These are phyloP conservation scores for Cladosporium sp. DNA, from an alignment of 2,329 filamentous ascomycete genomes.

Conservation along the genomic window DNA sequence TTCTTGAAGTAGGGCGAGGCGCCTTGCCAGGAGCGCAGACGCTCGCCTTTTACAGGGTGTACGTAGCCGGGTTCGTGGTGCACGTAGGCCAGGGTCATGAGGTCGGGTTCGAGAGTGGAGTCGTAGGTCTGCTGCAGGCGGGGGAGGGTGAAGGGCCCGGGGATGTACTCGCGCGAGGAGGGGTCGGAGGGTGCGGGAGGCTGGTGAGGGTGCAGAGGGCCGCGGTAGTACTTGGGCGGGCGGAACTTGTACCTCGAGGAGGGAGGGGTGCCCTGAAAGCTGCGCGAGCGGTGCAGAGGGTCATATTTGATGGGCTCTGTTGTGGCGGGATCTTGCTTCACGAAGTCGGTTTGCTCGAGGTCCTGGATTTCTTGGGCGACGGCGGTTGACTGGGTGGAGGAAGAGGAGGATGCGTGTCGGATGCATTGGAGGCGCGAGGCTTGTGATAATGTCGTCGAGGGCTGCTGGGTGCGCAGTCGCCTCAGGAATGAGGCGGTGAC, in stretches of 20 bases:
- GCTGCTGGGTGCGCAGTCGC: slow-evolving; percentile 21
- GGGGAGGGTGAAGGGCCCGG: slow-evolving; percentile 85
- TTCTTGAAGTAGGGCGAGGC: slow-evolving; percentile 94
- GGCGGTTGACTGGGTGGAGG: no score
- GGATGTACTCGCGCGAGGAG: slow-evolving; percentile 79
- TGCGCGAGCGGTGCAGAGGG: slow-evolving; percentile 35
- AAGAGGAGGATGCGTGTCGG: slow-evolving; percentile 26
- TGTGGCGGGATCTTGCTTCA: slow-evolving; percentile 25
- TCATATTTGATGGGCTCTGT: slow-evolving; percentile 14
- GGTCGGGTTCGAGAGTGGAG: slow-evolving; percentile 77
- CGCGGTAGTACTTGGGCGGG: slow-evolving; percentile 90
- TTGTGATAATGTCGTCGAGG: slow-evolving; percentile 16
- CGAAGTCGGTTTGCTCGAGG: slow-evolving; percentile 46
- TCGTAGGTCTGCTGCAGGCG: slow-evolving; percentile 88
- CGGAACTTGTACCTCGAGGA: slow-evolving; percentile 80
- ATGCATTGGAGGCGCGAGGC: slow-evolving; percentile 26
- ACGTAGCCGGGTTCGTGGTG: slow-evolving; percentile 77
- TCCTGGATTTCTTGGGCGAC: slow-evolving; percentile 28
- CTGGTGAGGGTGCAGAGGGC: slow-evolving; percentile 88
- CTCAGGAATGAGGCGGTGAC: slow-evolving; percentile 28
- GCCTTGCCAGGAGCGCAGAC: slow-evolving; percentile 81
- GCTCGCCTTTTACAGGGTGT: slow-evolving; percentile 54
- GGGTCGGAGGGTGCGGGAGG: slow-evolving; percentile 83
- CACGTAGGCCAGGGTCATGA: slow-evolving; percentile 83
- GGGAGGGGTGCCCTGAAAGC: slow-evolving; percentile 42